Base-by-base conservation (phyloP, 371 early-diverging fungal species). In the Apophysomyces sp. region DNA sequence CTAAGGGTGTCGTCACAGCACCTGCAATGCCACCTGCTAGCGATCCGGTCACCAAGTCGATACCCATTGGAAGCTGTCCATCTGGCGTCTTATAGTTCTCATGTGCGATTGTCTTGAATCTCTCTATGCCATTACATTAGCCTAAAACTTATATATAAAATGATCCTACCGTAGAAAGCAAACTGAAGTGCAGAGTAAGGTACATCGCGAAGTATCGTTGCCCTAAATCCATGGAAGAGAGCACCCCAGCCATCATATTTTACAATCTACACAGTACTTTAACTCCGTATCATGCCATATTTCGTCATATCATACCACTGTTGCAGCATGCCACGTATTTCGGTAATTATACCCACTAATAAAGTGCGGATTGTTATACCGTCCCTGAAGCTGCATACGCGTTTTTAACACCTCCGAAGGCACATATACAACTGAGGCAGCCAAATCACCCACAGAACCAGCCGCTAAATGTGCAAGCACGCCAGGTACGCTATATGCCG, bases 391-490 rank as follows among this genome's bases (percentile, higher is more conserved):
- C 64, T 93, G 93, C 78, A 93, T 73, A 54, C 93, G 77, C 1
- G 92, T 91, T 69, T 93, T 93, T 36, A 93, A 62, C 4, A 92
- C 91, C 68, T 91, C 92, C 0, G 89, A 88, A 4, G 91, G 92
- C 0, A 93, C 93, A 75, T 90, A 93, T 18, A 91, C 71, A 52
- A 89, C 56, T 5, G 88, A 86, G n/a, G 88, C 91, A 34, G 80
- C 69, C n/a, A 90, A 66, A 67, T 93, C 93, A 31, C 89, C 93
- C 21, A 90, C 34, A 1, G 87, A 86, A 61, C 90, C 92, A 65
- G 90, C 89, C 31, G 82, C 65, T 51, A 93, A 77, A 78, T 91
- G 92, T 8, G 84, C 78, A 28, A 85, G 57, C 0, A 84, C 83
- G 28, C 86, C 87, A 9, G 88, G 89, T 27, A 85, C 69, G 52